Base-by-base conservation (phyloP, 495 filamentous ascomycete species). In the Penicillium angulare region DNA sequence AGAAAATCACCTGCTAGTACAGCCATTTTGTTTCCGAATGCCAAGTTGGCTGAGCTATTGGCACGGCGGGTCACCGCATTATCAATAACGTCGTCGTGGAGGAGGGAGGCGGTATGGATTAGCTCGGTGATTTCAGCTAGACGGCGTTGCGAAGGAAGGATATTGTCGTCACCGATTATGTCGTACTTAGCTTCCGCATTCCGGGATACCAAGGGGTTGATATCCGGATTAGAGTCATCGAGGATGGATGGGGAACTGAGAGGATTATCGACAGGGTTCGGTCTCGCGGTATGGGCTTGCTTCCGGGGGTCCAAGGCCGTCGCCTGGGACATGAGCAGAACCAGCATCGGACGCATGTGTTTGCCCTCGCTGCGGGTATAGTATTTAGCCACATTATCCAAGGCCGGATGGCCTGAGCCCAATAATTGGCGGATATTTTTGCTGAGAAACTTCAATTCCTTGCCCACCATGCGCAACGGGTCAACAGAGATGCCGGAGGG, bases 21-120 rank as follows among this genome's bases (percentile, higher is more conserved):
- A 5, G 95, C 92, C 89, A 97, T 96, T 72, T 98, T 98, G 73
- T 98, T 98, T 42, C 93, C 93, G 55, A 96, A 97, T 43, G 88
- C 88, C 44, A 89, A 78, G 60, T 97, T 98, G 10, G 93, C 95
- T 3, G 89, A 95, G 21, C 87, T 89, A 22, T 82, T 80, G 5
- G 88, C 89, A 27, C 93, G 85, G 26, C 93, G 83, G 0, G 89
- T 85, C 21, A 85, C 75, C 0, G 93, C 92, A 56, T 91, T 88
- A 64, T 98, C 93, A 59, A 98, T 95, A 22, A 98, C 95, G 72
- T 98, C 93, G 77, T 98, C 93, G 67, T 98, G 93, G 4, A 98
- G 81, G 18, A 98, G 82, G 10, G 93, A 97, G 2, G 93, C 93
- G 2, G 93, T 97, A 67, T 98, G 93, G 45, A 98, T 97, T 22